These are phyloP conservation scores for Triangularia setosa DNA, from an alignment of 2,329 filamentous ascomycete species.

Conservation along the genomic window DNA sequence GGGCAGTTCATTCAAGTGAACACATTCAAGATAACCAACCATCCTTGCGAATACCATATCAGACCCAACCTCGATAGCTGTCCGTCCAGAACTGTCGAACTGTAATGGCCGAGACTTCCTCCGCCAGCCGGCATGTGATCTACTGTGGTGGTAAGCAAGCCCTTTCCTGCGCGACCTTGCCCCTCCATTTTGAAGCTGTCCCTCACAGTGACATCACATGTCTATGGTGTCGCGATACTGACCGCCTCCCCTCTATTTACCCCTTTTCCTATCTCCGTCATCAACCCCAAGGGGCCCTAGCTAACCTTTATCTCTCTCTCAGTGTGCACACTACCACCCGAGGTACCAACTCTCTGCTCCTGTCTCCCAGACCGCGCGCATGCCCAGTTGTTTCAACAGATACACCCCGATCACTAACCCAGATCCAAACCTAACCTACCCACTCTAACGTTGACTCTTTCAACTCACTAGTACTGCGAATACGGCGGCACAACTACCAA, in stretches of 20 bases:
- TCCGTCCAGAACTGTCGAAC: background rate
- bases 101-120: constrained; percentile 53
- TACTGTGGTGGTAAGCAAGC: constrained; percentile 56
- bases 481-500: constrained; percentile 96
- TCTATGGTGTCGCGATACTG: background rate
- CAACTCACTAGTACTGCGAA: constrained; percentile 99
- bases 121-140: constrained; percentile 48
- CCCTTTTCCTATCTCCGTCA: background rate
- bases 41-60: constrained; percentile 2
- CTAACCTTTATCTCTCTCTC: constrained; percentile 18
- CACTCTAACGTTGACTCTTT: no score
- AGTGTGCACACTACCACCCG: constrained; percentile 64
- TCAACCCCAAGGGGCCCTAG: background rate
- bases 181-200: constrained; percentile 4
- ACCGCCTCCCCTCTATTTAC: background rate
- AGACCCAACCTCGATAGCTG: background rate
- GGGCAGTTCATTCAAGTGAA: constrained; percentile 10
- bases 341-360: constrained; percentile 42
- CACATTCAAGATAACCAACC: constrained; percentile 2
- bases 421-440: background rate
- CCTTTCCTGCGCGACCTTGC: background rate
- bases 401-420: background rate
- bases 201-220: constrained; percentile 21
- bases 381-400: background rate
- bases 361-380: background rate